Evolutionary conservation across 139 green algal species (phyloP), one percentile per base, ranked within the genome.

Genomic region (Chlamydomonas sphaeroides): DNA sequence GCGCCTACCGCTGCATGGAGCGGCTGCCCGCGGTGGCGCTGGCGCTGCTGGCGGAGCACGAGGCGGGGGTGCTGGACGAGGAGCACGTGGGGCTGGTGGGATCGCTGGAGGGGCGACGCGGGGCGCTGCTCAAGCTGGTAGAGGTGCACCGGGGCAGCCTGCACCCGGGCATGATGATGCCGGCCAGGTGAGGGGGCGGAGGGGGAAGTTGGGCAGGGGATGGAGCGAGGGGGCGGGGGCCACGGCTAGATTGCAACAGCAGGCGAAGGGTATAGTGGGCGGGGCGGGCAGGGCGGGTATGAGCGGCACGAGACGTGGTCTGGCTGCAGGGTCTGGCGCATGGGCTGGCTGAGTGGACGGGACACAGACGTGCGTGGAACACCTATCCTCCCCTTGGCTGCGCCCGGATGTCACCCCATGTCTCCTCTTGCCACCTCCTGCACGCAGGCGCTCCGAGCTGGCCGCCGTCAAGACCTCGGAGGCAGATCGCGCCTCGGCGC

Each of bases 21-120:
- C 89, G 83, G n/a, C 80, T 88, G 5, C 89, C 89, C 30, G 86
- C 83, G 28, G 86, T 89, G 53, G 78, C 78, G 6, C 42, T 90
- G 71, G 65, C 67, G 2, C 59, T 78, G 33, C 73, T 90, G 26
- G 68, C 33, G 0, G 45, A 71, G 26, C 86, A 92, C 49, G 77
- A 90, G 84, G 81, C 89, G 61, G 28, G 26, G 23, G 59, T 17
- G 20, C 30, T 71, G 53, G 61, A 61, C 32, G 56, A 80, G 67
- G 70, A 74, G 79, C 83, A 82, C 28, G 5, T 6, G 2, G 51
- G 10, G 33, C 62, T 88, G 65, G 45, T 80, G 26, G 30, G 32
- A 1, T 67, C 71, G 36, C 53, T 80, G 62, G 56, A 33, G 26
- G 45, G 23, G 3, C 75, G 33, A 39, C 57, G 73, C n/a, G 42